Base-by-base conservation (phyloP, 345 rosid species). In the Syzygium grande region DNA sequence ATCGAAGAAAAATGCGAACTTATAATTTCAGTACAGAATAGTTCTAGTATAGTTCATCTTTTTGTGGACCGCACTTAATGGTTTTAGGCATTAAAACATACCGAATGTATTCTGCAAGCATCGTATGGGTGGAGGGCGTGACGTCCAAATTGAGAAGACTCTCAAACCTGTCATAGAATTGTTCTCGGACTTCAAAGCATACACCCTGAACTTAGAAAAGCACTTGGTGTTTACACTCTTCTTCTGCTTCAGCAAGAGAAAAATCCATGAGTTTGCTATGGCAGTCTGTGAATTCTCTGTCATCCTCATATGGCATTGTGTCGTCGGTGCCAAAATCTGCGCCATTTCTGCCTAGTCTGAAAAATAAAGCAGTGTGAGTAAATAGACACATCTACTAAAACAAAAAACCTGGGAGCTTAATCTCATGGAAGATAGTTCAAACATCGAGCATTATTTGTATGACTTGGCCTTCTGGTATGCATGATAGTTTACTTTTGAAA, bases 61-160 rank as follows among this genome's bases (percentile, higher is more conserved):
- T 61, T n/a, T n/a, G 73, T 3, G 9, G 17, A 61, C 16, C 2
- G 3, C 1, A n/a, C 34, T n/a, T 55, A 55, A 0, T 7, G 58
- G 58, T 55, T 55, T 55, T 0, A 7, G 25, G 58, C 25, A 55
- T 55, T 9, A 55, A 55, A 86, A 73, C 56, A 52, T 95, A 97
- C 99, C 99, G 96, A 87, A 96, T 97, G 92, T 94, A 97, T 86
- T 95, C 96, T 27, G 98, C 98, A 84, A 97, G 95, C 92, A 97
- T 94, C 88, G 86, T 93, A 88, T 96, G 94, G 46, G 97, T 92
- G 91, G 90, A 94, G 51, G 95, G 98, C n/a, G 93, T 94, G 68
- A 94, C 89, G 86, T 97, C 99, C 91, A 96, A 52, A 86, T 96
- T 95, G 63, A 97, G 95, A 53, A 97, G 94, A 87, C 88, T 86